These are phyloP conservation scores for Spironucleus salmonicida DNA, from an alignment of 208 protist species.

Conservation along the genomic window DNA sequence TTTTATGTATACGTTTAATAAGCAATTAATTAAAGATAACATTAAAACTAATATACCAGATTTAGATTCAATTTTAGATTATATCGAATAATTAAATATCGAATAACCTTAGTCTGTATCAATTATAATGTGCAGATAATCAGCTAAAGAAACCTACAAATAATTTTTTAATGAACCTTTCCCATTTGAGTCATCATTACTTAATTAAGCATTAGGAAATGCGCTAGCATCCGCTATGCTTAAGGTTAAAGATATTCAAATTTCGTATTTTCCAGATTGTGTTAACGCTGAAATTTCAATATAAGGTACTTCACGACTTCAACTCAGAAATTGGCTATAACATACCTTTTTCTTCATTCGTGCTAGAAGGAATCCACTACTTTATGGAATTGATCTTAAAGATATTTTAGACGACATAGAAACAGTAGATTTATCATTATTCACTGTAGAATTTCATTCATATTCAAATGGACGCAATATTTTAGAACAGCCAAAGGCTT, in stretches of 20 bases:
- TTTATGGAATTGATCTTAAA: background rate
- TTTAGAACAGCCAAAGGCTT: too few relatives aligned
- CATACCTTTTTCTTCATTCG: slow-evolving; percentile 4
- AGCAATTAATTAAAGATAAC: background rate
- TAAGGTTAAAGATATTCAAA: background rate
- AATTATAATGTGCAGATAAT: background rate
- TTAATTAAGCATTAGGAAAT: background rate
- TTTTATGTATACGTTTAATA: background rate
- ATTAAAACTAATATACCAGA: background rate
- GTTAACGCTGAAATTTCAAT: background rate
- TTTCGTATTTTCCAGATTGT: background rate
- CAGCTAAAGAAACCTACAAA: background rate
- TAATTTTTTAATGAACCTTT: slow-evolving; percentile 8
- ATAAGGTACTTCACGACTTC: background rate
- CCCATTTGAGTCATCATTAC: background rate
- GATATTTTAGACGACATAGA: too few relatives aligned
- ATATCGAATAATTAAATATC: background rate
- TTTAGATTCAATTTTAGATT: background rate
- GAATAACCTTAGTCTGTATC: background rate
- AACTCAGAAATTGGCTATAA: slow-evolving; percentile 18
- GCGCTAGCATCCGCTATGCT: background rate
- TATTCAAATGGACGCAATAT: too few relatives aligned
- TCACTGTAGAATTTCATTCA: too few relatives aligned
- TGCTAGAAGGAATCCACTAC: slow-evolving; percentile 2
- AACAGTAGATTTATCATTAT: too few relatives aligned